A percentile compares a stretch with the other conserved stretches of the same genome.
phyloP scores from a whole-genome alignment of 1,139 yeast genomes.

The Blastobotrys malaysiensis region DNA sequence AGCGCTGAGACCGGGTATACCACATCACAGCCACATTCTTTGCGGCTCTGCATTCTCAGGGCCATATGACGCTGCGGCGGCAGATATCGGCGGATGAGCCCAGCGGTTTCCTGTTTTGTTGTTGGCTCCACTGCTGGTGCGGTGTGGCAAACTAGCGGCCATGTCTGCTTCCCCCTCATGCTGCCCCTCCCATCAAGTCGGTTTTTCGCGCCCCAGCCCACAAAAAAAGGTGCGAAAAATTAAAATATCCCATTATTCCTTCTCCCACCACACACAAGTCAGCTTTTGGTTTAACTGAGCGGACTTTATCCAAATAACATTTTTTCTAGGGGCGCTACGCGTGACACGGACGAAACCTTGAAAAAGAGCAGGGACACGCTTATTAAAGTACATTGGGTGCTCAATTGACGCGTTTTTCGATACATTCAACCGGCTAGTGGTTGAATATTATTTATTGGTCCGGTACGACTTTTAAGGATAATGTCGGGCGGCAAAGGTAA shows the following conservation, averaged over 20 bases:
- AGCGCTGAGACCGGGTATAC: background rate
- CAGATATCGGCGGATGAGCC: background rate
- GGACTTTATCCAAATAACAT: background rate
- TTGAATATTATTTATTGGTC: background rate
- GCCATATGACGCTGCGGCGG: background rate
- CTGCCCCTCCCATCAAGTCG: background rate
- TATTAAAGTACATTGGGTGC: background rate
- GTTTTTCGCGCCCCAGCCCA: background rate
- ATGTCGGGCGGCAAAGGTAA: slow-evolving; percentile 95
- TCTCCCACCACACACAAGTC: slow-evolving; percentile 1
- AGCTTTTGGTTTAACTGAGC: background rate
- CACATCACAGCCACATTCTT: background rate
- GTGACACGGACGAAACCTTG: background rate
- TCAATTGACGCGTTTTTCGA: background rate
- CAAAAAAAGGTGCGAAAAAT: background rate
- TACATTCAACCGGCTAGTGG: too few species aligned
- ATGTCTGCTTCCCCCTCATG: background rate
- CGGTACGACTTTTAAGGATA: background rate
- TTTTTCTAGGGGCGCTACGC: slow-evolving; percentile 1
- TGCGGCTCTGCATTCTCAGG: background rate
- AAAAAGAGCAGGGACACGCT: background rate
- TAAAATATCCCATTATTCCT: background rate
- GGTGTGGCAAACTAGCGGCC: background rate
- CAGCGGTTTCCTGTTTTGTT: background rate
- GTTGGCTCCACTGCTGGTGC: background rate